Base-by-base conservation (phyloP, 345 rosid genomes). In the Triadica sebifera region DNA sequence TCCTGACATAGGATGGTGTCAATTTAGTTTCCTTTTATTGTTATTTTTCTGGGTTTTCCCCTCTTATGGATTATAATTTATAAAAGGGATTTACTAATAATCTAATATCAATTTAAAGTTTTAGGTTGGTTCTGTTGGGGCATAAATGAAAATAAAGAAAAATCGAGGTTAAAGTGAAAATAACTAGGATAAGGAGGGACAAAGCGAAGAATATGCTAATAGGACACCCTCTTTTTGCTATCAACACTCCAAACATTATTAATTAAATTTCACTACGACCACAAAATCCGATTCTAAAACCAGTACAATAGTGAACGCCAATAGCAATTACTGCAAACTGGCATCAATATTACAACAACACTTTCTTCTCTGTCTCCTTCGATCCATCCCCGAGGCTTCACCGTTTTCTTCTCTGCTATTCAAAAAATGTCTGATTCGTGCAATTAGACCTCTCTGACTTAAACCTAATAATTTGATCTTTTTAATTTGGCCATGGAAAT, bases 401-500 rank as follows among this genome's bases (percentile, higher is more conserved):
- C 34, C 34, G 34, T 1, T 55, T 55, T 38, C 46, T 64, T 43
- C 47, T 62, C 66, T 62, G 22, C 46, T 34, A 62, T 62, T 38
- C 5, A 29, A 45, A 66, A 45, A 20, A 66, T 49, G 57, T 50
- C 43, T 9, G 12, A 25, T 50, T 49, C 2, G 0, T 37, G 25
- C 24, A 49, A 24, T 41, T 64, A 39, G 16, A 41, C 67, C 63
- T 11, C 63, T 25, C 25, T 2, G 24, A 3, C 16, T 58, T 34
- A 58, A 22, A 38, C 47, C 67, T 8, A 63, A 19, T 63, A 16
- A 13, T 38, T 67, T 67, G 10, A 49, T 66, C 39, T 66, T 24
- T 46, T 12, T 25, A 49, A 67, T 22, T 46, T 55, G 77, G 64
- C 71, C 49, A 74, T 74, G 77, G 77, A 74, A 66, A 74, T 74